Base-by-base conservation (phyloP, 768 basidiomycete genomes). In the Hemileccinum rubropunctum region DNA sequence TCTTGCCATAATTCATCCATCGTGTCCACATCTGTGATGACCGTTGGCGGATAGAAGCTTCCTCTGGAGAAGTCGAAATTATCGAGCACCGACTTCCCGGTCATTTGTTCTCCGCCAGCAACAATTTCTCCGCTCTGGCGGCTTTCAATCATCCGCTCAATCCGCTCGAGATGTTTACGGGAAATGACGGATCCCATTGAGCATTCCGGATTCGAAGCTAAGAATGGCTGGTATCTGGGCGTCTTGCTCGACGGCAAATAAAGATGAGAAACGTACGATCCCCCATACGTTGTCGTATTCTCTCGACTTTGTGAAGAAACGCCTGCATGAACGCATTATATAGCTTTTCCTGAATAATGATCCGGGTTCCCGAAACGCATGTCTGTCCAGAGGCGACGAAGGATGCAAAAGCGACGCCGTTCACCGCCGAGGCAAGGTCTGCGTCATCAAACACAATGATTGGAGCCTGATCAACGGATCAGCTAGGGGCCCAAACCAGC, bases 301-400 rank as follows among this genome's bases (percentile, higher is more conserved):
- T 75, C 50, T 75, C 67, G 1, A 81, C 74, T 61, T 92, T 92
- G 46, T 75, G 67, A 11, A 88, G 58, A 64, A 91, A 83, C 15
- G 61, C 62, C 7, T 65, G 58, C 73, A 91, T 75, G 66, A 93
- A 92, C 3, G 68, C 65, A 39, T 88, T 78, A 54, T 89, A 91
- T 40, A 92, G 75, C 9, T 67, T 63, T 37, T 82, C 78, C 49
- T 92, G 89, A 7, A 93, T 69, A 5, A 92, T 73, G 17, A 93
- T 72, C n/a, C 91, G 80, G 12, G 89, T 84, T n/a, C 89, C 91
- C 2, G 91, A 92, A n/a, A 93, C 86, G 51, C 91, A 92, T 9
- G 91, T 92, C 70, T 94, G 91, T 3, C 91, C 91, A 20, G 88
- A 90, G 1, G 91, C 91, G 43, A 94, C 73, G 58, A 93, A 94